Evolutionary conservation across 2,329 filamentous ascomycete species (phyloP).

Genomic region (Monosporascus cannonballus): DNA sequence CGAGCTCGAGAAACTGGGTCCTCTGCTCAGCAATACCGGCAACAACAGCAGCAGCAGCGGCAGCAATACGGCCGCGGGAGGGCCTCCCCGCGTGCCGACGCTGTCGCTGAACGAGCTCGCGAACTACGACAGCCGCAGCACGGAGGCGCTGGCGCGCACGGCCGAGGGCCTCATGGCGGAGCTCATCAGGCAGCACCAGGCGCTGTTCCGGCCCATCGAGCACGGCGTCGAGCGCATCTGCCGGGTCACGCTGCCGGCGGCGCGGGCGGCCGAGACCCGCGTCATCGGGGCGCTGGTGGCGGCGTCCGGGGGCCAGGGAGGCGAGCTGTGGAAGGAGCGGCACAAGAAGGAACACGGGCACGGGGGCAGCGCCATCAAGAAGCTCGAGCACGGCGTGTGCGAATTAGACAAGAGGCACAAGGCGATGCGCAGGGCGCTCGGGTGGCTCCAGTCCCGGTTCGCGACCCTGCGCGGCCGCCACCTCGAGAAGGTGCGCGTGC

Average conservation of each 20-base stretch:
- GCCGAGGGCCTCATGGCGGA: not conserved
- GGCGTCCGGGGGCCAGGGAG: not conserved
- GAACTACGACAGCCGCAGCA: not conserved
- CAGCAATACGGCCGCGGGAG: not conserved
- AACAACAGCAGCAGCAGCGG: not conserved
- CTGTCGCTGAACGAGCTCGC: not conserved
- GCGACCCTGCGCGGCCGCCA: not conserved
- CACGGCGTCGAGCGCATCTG: not conserved
- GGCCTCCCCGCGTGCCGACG: not conserved
- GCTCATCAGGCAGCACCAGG: not conserved
- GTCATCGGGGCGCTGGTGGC: not conserved
- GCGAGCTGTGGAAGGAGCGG: not conserved
- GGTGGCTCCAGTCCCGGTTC: not conserved
- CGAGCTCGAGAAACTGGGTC: not conserved
- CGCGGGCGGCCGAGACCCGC: not conserved
- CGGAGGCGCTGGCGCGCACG: not conserved
- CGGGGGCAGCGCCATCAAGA: not conserved
- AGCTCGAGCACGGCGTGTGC: not conserved
- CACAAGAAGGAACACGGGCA: too few relatives aligned
- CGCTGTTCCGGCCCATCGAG: conserved; percentile 1
- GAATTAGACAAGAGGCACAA: not conserved
- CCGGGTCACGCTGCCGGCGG: not conserved
- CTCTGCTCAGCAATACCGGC: not conserved
- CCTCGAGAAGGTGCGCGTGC: not conserved
- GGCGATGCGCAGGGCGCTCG: not conserved